These are phyloP conservation scores for Chernovozyma sophiae-reginae DNA, from an alignment of 1,139 yeast species.

Conservation along the genomic window DNA sequence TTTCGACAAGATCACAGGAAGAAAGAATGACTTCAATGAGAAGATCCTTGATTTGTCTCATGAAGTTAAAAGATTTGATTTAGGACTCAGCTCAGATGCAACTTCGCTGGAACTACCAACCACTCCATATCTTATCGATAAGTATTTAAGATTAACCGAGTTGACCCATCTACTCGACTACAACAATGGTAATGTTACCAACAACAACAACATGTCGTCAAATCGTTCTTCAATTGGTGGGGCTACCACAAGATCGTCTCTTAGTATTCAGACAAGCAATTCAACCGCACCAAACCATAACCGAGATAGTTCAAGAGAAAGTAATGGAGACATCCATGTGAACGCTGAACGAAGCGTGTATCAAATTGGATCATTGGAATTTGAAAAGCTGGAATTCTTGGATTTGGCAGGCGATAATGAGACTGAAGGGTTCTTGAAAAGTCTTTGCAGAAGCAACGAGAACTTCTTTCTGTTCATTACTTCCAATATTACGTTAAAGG, in stretches of 20 bases:
- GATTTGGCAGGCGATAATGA: conserved; percentile 46
- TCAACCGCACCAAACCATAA: conserved; percentile 2
- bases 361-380: conserved; percentile 52
- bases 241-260: conserved; percentile 7
- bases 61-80: conserved; percentile 48
- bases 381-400: conserved; percentile 47
- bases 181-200: not conserved
- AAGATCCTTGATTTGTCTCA: conserved; percentile 56
- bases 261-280: conserved; percentile 7
- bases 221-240: not conserved
- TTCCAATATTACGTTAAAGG: conserved; percentile 43
- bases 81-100: conserved; percentile 43
- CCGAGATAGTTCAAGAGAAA: conserved; percentile 8
- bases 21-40: conserved; percentile 63
- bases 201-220: not conserved
- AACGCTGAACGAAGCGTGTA: conserved; percentile 31
- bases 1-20: conserved; percentile 67
- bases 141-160: conserved; percentile 58
- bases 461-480: conserved; percentile 44
- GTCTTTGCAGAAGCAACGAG: conserved; percentile 42
- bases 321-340: conserved; percentile 14
- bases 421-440: conserved; percentile 49
- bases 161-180: conserved; percentile 43
- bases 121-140: conserved; percentile 66
- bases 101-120: conserved; percentile 58